Evolutionary conservation across 257 asterid genomes (phyloP).

Genomic region (Penstemon barbatus): DNA sequence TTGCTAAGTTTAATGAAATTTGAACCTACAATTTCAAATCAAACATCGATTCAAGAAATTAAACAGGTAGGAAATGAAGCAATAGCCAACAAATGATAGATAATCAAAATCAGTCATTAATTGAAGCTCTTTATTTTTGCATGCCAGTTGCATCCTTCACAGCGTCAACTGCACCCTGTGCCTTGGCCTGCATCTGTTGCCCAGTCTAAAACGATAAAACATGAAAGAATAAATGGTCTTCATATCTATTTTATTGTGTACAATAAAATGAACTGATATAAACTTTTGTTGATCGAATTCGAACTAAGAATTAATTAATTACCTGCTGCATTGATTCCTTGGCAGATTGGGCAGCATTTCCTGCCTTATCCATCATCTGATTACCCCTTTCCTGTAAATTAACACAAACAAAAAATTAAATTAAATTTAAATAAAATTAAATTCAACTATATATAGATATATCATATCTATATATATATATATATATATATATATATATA

Average conservation of each 20-base stretch:
- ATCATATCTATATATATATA: no score
- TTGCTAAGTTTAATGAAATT: neutral
- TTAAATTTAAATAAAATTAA: no score
- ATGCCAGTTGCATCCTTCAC: conserved; percentile 45
- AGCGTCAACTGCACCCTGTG: conserved; percentile 45
- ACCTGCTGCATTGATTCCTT: conserved; percentile 54
- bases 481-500: no score
- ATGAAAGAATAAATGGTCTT: no score
- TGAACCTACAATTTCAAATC: neutral
- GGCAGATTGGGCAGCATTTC: conserved; percentile 54
- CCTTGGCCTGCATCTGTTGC: conserved; percentile 39
- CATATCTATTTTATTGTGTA: no score
- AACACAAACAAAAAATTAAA: no score
- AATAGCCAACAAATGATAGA: no score
- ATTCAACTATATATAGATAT: no score
- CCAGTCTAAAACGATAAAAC: conserved; percentile 33
- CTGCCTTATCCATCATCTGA: conserved; percentile 52
- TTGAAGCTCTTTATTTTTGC: conserved; percentile 31
- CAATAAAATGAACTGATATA: no score
- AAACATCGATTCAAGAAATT: neutral
- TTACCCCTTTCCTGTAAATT: conserved; percentile 47
- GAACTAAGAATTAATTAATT: neutral
- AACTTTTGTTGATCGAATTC: no score
- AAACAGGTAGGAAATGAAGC: neutral
- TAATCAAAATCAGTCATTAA: no score